A percentile compares a stretch with the other conserved stretches of the same genome.
Conservation (phyloP, 2,329 filamentous ascomycete genomes). For the Nannizziopsis barbatae region DNA sequence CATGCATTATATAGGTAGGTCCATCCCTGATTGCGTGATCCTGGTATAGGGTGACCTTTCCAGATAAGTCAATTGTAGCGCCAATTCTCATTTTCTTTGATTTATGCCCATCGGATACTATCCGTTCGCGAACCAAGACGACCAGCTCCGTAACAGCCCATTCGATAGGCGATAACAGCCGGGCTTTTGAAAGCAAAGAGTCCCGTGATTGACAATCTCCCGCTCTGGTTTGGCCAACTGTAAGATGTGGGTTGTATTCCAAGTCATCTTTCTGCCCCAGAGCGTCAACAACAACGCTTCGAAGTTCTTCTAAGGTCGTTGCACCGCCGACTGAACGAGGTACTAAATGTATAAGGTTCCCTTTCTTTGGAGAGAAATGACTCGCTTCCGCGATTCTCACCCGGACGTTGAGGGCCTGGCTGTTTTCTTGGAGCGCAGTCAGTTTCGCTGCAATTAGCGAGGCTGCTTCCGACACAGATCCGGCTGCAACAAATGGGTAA, state of each 20-base stretch:
- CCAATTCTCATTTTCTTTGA: constrained; percentile 45
- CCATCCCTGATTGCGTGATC: neutral
- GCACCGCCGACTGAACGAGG: constrained; percentile 4
- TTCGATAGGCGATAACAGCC: constrained; percentile 37
- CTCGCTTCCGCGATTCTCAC: constrained; percentile 22
- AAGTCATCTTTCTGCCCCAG: constrained; percentile 22
- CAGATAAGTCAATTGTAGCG: constrained; percentile 35
- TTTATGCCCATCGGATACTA: constrained; percentile 18
- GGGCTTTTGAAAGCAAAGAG: constrained; percentile 44
- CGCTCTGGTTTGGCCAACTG: constrained; percentile 48
- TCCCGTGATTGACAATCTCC: constrained; percentile 36
- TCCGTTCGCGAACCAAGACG: constrained; percentile 43
- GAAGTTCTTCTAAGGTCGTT: constrained; percentile 26
- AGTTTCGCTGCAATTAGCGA: constrained; percentile 32
- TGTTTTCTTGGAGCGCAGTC: neutral
- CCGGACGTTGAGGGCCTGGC: neutral
- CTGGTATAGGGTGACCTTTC: neutral
- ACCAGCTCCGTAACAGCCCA: constrained; percentile 43
- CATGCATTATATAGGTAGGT: neutral
- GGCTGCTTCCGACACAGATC: constrained; percentile 37
- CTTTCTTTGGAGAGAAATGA: constrained; percentile 41
- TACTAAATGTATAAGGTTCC: constrained; percentile 41
- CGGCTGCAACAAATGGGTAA: constrained; percentile 51
- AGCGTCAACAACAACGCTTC: constrained; percentile 26
- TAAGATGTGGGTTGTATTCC: constrained; percentile 44